Evolutionary conservation across 108 stramenopile species (phyloP).

Genomic region (Parmales sp.): DNA sequence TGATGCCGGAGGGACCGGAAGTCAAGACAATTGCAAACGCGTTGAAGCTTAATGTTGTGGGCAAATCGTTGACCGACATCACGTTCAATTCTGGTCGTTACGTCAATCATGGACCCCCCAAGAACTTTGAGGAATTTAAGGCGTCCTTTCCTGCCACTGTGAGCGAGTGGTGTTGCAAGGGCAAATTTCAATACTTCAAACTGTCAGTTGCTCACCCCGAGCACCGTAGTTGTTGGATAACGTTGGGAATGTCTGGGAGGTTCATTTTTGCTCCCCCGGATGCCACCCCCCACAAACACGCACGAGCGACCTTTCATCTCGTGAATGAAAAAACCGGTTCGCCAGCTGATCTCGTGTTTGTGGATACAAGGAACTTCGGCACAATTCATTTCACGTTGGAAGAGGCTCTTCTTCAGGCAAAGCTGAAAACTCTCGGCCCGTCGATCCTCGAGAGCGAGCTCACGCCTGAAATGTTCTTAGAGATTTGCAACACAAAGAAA

Average conservation of each 20-base stretch:
- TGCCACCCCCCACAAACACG: background rate
- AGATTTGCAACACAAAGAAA: conserved; percentile 26
- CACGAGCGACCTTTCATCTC: background rate
- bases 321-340: conserved; percentile 11
- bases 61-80: conserved; percentile 49
- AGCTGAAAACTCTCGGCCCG: conserved; percentile 54
- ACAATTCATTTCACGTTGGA: conserved; percentile 56
- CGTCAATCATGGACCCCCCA: conserved; percentile 48
- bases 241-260: conserved; percentile 68
- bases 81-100: conserved; percentile 66
- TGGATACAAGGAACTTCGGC: conserved; percentile 60
- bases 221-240: conserved; percentile 70
- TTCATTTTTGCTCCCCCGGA: conserved; percentile 36
- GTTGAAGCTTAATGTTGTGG: conserved; percentile 46
- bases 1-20: conserved; percentile 87
- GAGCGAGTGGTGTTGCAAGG: conserved; percentile 57
- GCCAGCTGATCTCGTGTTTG: conserved; percentile 41
- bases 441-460: conserved; percentile 50
- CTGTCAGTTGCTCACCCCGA: conserved; percentile 45
- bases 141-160: conserved; percentile 37
- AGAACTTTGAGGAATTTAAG: conserved; percentile 58
- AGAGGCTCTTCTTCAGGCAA: conserved; percentile 43
- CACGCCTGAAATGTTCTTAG: conserved; percentile 44
- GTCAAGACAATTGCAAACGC: conserved; percentile 49
- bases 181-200: conserved; percentile 70